phyloP scores from a whole-genome alignment of 2,329 filamentous ascomycete species.

The Colletotrichum camelliae region DNA sequence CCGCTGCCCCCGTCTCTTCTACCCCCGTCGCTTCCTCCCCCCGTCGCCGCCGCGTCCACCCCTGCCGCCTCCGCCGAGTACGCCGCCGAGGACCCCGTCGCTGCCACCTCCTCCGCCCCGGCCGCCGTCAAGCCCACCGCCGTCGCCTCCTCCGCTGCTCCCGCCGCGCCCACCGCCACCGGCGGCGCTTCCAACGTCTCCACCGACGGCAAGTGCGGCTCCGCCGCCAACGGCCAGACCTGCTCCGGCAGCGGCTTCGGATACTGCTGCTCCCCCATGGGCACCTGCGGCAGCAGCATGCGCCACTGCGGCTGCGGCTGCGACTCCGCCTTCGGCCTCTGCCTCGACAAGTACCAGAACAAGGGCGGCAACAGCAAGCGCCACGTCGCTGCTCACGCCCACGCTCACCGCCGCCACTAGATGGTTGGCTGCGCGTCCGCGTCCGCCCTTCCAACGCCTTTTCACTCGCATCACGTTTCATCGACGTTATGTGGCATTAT shows the following conservation, averaged over 20 bases:
- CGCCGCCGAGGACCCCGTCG: neutral
- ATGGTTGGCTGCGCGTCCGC: neutral
- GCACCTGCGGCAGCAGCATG: conserved; percentile 42
- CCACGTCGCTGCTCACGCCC: neutral
- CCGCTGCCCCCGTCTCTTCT: neutral
- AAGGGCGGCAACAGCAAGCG: neutral
- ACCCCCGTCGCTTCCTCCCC: neutral
- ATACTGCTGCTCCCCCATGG: conserved; percentile 46
- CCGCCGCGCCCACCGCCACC: neutral
- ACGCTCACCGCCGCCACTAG: neutral
- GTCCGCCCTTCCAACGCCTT: neutral
- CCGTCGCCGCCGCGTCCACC: neutral
- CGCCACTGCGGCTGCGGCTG: conserved; percentile 42
- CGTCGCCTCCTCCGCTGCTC: neutral
- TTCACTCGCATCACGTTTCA: neutral
- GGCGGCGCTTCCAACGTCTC: conserved; percentile 34
- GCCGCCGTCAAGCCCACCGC: neutral
- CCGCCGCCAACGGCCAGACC: conserved; percentile 40
- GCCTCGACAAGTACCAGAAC: conserved; percentile 25
- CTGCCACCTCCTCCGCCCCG: neutral
- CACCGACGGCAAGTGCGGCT: conserved; percentile 44
- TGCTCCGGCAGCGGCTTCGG: conserved; percentile 47
- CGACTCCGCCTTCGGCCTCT: conserved; percentile 39
- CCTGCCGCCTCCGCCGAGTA: neutral
- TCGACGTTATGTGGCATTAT: neutral